Evolutionary conservation across 176 grass and related monocot species (phyloP).

Genomic region (Zoysia japonica): DNA sequence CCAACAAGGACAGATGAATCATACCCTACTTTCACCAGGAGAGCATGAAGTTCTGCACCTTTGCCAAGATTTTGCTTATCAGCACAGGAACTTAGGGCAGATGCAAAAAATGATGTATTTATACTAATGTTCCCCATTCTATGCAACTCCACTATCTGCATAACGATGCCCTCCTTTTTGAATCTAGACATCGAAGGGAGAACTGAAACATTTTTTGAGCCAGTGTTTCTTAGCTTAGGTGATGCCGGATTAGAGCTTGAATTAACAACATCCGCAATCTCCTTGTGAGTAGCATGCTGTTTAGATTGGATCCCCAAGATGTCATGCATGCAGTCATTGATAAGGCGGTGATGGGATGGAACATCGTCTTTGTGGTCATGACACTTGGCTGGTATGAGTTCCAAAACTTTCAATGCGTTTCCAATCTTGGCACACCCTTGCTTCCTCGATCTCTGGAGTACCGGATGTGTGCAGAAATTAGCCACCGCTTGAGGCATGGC

Average conservation of each 20-base stretch:
- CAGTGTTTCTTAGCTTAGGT: background rate
- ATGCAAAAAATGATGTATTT: constrained; percentile 50
- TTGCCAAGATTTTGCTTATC: constrained; percentile 13
- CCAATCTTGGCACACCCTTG: background rate
- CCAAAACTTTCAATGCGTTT: constrained; percentile 35
- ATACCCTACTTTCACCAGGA: constrained; percentile 49
- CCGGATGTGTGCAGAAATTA: background rate
- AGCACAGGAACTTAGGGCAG: constrained; percentile 46
- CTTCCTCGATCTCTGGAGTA: background rate
- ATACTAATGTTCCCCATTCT: constrained; percentile 31
- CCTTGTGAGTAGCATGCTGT: background rate
- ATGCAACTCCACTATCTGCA: constrained; percentile 46
- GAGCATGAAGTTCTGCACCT: constrained; percentile 60
- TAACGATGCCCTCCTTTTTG: constrained; percentile 31
- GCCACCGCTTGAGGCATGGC: no score
- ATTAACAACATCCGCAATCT: constrained; percentile 3
- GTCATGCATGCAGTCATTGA: constrained; percentile 47
- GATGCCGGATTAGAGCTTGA: constrained; percentile 11
- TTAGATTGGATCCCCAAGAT: constrained; percentile 36
- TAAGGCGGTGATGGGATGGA: constrained; percentile 44
- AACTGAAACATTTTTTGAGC: constrained; percentile 9
- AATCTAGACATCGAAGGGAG: constrained; percentile 9
- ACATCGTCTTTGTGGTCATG: background rate
- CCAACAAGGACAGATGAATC: constrained; percentile 36
- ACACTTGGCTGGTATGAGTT: constrained; percentile 35